Evolutionary conservation across 106 monocot genomes (phyloP), one percentile per base, ranked within the genome.

Genomic region (Agapanthus africanus): DNA sequence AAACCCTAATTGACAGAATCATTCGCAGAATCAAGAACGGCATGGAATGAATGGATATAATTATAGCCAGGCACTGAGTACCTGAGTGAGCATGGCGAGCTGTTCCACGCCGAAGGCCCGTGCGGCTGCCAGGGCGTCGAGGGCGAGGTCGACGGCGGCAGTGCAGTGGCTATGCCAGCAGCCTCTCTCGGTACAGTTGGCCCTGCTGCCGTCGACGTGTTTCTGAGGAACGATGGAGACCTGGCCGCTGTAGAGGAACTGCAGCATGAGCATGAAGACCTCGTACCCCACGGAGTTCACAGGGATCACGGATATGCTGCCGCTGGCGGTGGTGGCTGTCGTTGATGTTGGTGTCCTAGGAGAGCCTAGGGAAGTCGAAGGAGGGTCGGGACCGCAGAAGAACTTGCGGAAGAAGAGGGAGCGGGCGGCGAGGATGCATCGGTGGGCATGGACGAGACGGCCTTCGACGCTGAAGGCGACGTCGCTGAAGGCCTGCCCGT

Each of bases 111-210:
- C 91, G 37, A 95, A 95, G 50, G 91, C 88, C 22, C 91, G 74
- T 2, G 95, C 91, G 40, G 95, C 95, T 13, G 91, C 79, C 23
- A 95, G 82, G 37, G 86, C 82, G 71, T 91, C 95, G 59, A 95
- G 88, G 15, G 95, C 88, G 59, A 95, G 95, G 51, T 95, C 95
- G 67, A 95, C 78, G 69, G 95, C 91, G 16, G 91, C 78, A 51
- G 88, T 82, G 84, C 91, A 95, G 72, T 90, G 93, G 46, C 86
- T 87, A 70, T 93, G 93, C 93, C 93, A 93, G 79, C 93, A 93
- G 22, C 89, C 93, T 37, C 86, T 71, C 52, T 81, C 85, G 37
- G 66, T 64, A 70, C 93, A 93, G 61, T 82, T 82, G 34, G 95
- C 81, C 10, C 88, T 40, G 0, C 88, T 76, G 77, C 88, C 95